Evolutionary conservation across 192 early-diverging fungal species (phyloP).

Genomic region (Lobulomyces angularis): DNA sequence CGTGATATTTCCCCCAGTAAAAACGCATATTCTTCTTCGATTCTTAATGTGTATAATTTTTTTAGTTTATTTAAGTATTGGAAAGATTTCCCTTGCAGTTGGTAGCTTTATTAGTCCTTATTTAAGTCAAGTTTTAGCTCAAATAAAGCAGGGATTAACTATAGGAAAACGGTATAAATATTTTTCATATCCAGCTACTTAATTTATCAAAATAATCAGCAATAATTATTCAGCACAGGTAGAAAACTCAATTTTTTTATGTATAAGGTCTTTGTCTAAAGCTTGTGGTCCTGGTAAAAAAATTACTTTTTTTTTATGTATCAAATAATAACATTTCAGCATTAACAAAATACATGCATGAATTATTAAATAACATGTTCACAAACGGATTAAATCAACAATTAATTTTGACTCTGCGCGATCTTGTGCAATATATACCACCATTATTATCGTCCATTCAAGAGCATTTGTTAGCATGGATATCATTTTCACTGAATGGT

Average conservation of each 20-base stretch:
- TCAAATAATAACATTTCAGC: too few species aligned
- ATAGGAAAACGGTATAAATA: too few species aligned
- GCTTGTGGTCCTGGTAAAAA: too few species aligned
- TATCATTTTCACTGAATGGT: too few species aligned
- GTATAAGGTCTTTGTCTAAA: too few species aligned
- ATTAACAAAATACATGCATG: too few species aligned
- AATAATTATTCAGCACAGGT: constrained; percentile 39
- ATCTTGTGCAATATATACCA: constrained; percentile 59
- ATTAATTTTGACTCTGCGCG: constrained; percentile 48
- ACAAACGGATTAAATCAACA: constrained; percentile 57
- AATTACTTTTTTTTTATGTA: too few species aligned
- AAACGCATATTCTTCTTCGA: neutral
- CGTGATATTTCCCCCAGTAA: constrained; percentile 12
- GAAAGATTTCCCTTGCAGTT: constrained; percentile 57
- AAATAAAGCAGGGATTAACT: constrained; percentile 54
- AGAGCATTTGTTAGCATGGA: too few species aligned
- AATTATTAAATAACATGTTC: too few species aligned
- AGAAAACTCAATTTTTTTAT: constrained; percentile 46
- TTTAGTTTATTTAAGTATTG: constrained; percentile 64
- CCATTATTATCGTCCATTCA: constrained; percentile 57
- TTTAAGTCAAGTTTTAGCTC: constrained; percentile 54
- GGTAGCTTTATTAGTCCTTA: constrained; percentile 55
- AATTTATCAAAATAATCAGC: constrained; percentile 41
- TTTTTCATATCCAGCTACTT: too few species aligned
- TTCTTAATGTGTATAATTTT: constrained; percentile 6